Conservation (phyloP, 1,284 basidiomycete species). For the Sparassis latifolia region DNA sequence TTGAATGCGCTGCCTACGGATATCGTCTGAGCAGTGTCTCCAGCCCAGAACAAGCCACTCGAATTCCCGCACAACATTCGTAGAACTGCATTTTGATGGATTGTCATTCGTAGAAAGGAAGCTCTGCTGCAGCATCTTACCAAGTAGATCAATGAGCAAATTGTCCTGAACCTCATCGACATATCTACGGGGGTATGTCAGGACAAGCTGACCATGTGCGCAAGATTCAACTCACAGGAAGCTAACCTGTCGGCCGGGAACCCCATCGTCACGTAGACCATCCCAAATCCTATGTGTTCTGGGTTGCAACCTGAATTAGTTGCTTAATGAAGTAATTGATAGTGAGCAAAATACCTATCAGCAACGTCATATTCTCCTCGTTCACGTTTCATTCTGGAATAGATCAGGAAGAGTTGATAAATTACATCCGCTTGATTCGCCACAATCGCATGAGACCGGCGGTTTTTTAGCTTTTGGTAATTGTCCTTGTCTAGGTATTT, state of each 20-base stretch:
- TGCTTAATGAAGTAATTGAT: not conserved
- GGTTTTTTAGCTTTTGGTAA: conserved; percentile 43
- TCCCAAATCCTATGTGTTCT: conserved; percentile 49
- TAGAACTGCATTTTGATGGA: conserved; percentile 51
- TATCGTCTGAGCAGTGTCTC: conserved; percentile 76
- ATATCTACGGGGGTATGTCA: conserved; percentile 38
- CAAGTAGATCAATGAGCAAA: conserved; percentile 54
- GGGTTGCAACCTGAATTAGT: not conserved
- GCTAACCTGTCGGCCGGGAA: conserved; percentile 42
- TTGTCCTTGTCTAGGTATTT: conserved; percentile 37
- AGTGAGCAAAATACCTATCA: conserved; percentile 39
- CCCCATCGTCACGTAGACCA: conserved; percentile 23
- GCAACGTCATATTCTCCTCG: conserved; percentile 52
- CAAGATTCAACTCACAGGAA: conserved; percentile 41
- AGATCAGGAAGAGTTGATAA: conserved; percentile 52
- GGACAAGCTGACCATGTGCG: too few relatives aligned
- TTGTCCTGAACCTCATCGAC: conserved; percentile 73
- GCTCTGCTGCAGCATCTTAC: too few relatives aligned
- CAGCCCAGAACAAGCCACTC: conserved; percentile 67
- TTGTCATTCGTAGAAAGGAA: too few relatives aligned
- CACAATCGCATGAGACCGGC: conserved; percentile 46
- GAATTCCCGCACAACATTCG: conserved; percentile 54
- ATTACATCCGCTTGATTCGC: conserved; percentile 39
- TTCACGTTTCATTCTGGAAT: conserved; percentile 40
- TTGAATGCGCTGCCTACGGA: conserved; percentile 65